These are phyloP conservation scores for Emiliania huxleyi DNA, from an alignment of 78 protist species.

Conservation along the genomic window DNA sequence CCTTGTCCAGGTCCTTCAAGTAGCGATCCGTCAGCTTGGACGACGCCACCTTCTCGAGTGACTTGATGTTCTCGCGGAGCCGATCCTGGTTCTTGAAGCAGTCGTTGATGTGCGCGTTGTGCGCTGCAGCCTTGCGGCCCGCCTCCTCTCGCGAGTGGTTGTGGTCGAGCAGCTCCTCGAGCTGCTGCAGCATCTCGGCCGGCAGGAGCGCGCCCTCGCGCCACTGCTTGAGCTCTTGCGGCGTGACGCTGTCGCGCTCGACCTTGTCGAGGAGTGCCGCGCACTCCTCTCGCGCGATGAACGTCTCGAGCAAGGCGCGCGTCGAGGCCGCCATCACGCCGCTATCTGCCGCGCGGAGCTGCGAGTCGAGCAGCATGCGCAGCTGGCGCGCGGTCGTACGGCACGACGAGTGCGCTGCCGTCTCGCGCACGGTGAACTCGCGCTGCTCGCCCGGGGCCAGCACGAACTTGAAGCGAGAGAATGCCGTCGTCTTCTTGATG, in stretches of 20 bases:
- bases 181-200: neutral
- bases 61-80: neutral
- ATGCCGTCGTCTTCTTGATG: neutral
- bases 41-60: neutral
- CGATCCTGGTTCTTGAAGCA: neutral
- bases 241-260: neutral
- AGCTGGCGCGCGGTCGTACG: no score
- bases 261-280: neutral
- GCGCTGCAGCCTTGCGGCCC: neutral
- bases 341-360: no score
- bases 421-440: neutral
- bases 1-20: slow-evolving; percentile 3
- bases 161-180: neutral
- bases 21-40: neutral
- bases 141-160: neutral
- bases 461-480: neutral
- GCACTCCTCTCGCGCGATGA: neutral
- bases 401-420: no score
- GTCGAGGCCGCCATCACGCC: neutral
- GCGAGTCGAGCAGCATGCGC: no score
- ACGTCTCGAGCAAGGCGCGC: neutral
- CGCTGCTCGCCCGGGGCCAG: neutral
- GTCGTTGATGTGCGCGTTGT: neutral
- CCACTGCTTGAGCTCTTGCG: neutral
- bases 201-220: neutral